Evolutionary conservation across 805 yeast genomes (phyloP).

Genomic region (Ogataea glucozyma): DNA sequence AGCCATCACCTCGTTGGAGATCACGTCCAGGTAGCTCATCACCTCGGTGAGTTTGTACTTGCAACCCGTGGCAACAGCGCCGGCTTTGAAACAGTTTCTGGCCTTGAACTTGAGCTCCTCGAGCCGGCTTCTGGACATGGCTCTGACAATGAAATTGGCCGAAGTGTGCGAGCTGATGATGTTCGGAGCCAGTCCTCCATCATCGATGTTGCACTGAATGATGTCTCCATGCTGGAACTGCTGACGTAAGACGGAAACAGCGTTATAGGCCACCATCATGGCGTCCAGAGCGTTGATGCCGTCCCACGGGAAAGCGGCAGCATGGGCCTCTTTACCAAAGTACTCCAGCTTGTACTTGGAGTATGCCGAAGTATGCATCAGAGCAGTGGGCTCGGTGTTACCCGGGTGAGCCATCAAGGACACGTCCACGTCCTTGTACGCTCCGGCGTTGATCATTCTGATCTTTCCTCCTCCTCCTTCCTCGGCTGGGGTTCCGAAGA

Average conservation of each 20-base stretch:
- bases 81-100: slow-evolving; percentile 31
- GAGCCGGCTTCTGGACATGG: slow-evolving; percentile 21
- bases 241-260: slow-evolving; percentile 31
- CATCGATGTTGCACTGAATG: slow-evolving; percentile 27
- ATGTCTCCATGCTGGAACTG: slow-evolving; percentile 30
- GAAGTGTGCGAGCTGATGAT: slow-evolving; percentile 28
- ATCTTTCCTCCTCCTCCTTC: slow-evolving; percentile 34
- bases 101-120: slow-evolving; percentile 27
- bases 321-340: slow-evolving; percentile 32
- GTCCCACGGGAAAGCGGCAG: slow-evolving; percentile 33
- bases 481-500: slow-evolving; percentile 35
- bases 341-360: slow-evolving; percentile 20
- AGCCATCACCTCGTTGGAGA: slow-evolving; percentile 24
- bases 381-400: slow-evolving; percentile 16
- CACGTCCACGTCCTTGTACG: slow-evolving; percentile 26
- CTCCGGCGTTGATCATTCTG: slow-evolving; percentile 29
- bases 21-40: slow-evolving; percentile 28
- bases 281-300: slow-evolving; percentile 36
- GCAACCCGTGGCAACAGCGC: slow-evolving; percentile 35
- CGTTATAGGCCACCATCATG: slow-evolving; percentile 28
- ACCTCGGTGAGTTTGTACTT: slow-evolving; percentile 34
- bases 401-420: slow-evolving; percentile 33
- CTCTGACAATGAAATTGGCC: slow-evolving; percentile 22
- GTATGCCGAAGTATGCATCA: slow-evolving; percentile 25
- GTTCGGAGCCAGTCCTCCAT: slow-evolving; percentile 30